These are phyloP conservation scores for Penicillium brasilianum DNA, from an alignment of 2,329 filamentous ascomycete species.

Conservation along the genomic window DNA sequence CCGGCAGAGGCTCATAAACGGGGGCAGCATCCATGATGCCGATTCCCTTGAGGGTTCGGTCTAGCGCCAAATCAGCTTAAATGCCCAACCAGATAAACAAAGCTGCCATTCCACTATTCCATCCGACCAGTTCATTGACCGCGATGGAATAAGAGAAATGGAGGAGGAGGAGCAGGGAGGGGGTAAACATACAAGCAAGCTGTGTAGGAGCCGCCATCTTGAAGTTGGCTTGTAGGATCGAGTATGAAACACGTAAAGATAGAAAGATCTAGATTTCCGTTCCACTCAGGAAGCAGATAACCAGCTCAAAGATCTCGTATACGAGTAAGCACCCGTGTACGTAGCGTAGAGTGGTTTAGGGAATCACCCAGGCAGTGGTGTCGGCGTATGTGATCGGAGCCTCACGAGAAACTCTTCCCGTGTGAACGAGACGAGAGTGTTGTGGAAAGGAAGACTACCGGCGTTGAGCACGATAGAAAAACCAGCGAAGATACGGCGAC, in stretches of 20 bases:
- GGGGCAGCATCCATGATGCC: constrained; percentile 91
- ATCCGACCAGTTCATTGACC: not conserved
- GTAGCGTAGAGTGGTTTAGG: not conserved
- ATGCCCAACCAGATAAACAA: constrained; percentile 14
- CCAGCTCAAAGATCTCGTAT: not conserved
- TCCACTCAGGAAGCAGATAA: constrained; percentile 9
- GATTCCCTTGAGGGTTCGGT: constrained; percentile 95
- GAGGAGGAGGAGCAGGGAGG: constrained; percentile 6
- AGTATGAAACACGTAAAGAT: constrained; percentile 19
- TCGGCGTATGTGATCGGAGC: not conserved
- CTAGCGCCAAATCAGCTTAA: constrained; percentile 48
- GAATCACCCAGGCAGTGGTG: constrained; percentile 1
- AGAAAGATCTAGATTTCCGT: constrained; percentile 19
- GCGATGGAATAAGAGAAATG: not conserved
- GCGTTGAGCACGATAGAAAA: not conserved
- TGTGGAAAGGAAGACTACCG: not conserved
- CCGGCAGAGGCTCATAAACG: constrained; percentile 81
- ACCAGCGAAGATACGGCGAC: not conserved
- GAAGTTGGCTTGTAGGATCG: constrained; percentile 24
- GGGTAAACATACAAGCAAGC: constrained; percentile 73
- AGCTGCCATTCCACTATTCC: not conserved
- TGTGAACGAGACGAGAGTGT: not conserved
- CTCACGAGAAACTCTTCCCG: not conserved
- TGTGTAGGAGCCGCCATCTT: constrained; percentile 86
- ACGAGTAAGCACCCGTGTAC: not conserved